A percentile compares a stretch with the other conserved stretches of the same genome.
These are phyloP conservation scores for Casuarina cunninghamiana DNA, from an alignment of 306 rosid species.

Conservation along the genomic window DNA sequence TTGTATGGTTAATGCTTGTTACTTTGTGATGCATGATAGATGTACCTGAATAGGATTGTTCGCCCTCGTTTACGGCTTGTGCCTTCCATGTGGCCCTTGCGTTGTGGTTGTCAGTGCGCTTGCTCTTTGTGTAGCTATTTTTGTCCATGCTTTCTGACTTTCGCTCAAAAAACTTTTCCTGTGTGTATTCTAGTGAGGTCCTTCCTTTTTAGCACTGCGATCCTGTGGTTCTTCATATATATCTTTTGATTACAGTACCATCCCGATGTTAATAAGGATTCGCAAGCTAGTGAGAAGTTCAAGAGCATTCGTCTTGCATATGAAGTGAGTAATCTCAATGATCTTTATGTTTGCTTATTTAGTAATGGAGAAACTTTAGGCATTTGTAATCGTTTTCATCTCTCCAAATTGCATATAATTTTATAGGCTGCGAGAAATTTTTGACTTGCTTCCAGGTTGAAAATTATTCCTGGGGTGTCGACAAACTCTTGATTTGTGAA, in stretches of 20 bases:
- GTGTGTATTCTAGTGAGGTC: no score
- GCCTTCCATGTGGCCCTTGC: no score
- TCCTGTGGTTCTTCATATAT: background rate
- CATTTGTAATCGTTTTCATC: background rate
- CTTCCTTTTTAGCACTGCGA: no score
- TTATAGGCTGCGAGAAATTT: conserved; percentile 15
- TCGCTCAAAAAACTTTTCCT: no score
- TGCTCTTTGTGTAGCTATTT: no score
- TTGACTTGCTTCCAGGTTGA: conserved; percentile 6
- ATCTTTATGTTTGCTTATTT: conserved; percentile 20
- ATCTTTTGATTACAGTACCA: conserved; percentile 63
- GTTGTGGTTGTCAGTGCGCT: no score
- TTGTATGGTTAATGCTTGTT: background rate
- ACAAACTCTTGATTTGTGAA: background rate
- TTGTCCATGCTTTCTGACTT: no score
- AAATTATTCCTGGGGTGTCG: background rate
- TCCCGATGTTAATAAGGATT: conserved; percentile 90
- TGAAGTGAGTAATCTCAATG: conserved; percentile 54
- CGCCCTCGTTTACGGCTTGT: no score
- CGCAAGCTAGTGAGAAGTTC: conserved; percentile 68
- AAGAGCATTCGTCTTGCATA: conserved; percentile 74
- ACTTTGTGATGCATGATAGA: background rate
- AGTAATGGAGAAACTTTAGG: background rate
- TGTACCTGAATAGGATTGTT: background rate
- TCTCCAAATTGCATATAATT: background rate